Percentiles rank a stretch among this genome's conserved stretches.
These are phyloP conservation scores for Brasenia schreberi DNA, from an alignment of 164 flowering plant species.

Conservation along the genomic window DNA sequence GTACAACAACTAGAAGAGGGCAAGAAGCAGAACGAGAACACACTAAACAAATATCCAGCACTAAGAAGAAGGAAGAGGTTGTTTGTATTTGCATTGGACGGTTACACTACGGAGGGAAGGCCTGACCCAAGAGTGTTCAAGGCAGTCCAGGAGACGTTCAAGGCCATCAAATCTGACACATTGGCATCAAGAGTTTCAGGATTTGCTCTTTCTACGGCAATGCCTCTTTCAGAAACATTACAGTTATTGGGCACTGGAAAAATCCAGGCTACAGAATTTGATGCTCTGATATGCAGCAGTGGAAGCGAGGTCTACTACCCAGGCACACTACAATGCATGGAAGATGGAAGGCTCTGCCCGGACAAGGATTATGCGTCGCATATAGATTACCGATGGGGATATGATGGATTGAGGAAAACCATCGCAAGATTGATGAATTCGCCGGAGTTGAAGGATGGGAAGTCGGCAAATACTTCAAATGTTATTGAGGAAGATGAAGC, in stretches of 20 bases:
- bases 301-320: slow-evolving; percentile 93
- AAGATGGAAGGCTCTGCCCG: slow-evolving; percentile 41
- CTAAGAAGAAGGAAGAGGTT: slow-evolving; percentile 52
- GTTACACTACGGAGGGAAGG: slow-evolving; percentile 48
- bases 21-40: slow-evolving; percentile 29
- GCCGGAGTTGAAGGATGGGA: slow-evolving; percentile 21
- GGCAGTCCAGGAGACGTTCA: slow-evolving; percentile 46
- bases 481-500: slow-evolving; percentile 49
- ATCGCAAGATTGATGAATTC: slow-evolving; percentile 63
- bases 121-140: slow-evolving; percentile 54
- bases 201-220: slow-evolving; percentile 71
- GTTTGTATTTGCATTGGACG: slow-evolving; percentile 71
- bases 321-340: slow-evolving; percentile 24
- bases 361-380: slow-evolving; percentile 81
- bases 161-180: slow-evolving; percentile 44
- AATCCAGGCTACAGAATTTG: slow-evolving; percentile 59
- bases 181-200: slow-evolving; percentile 47
- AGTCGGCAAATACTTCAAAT: slow-evolving; percentile 11
- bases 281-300: slow-evolving; percentile 83
- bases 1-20: slow-evolving; percentile 23
- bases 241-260: slow-evolving; percentile 50
- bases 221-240: slow-evolving; percentile 56
- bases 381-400: slow-evolving; percentile 89
- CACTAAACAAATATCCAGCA: slow-evolving; percentile 41
- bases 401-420: slow-evolving; percentile 73